A percentile compares a stretch with the other conserved stretches of the same genome.
phyloP scores from a whole-genome alignment of 1,139 yeast species.

The Dujonia santamariae region DNA sequence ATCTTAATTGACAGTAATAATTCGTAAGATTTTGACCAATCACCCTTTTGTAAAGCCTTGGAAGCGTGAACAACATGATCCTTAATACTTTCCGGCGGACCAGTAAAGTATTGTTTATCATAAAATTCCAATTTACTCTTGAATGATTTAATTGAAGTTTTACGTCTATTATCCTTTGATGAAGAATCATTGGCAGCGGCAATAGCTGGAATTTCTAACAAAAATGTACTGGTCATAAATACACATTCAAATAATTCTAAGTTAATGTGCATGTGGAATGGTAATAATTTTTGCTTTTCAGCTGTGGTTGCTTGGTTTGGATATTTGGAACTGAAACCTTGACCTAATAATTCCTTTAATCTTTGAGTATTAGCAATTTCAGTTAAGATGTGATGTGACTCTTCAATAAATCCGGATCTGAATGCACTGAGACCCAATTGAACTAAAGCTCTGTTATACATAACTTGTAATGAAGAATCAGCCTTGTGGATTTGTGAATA shows the following conservation, averaged over 20 bases:
- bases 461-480: constrained; percentile 82
- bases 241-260: constrained; percentile 93
- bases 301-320: constrained; percentile 54
- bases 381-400: constrained; percentile 82
- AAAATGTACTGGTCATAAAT: constrained; percentile 83
- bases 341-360: constrained; percentile 91
- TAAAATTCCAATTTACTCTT: constrained; percentile 90
- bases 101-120: constrained; percentile 92
- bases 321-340: constrained; percentile 74
- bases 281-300: constrained; percentile 83
- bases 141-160: constrained; percentile 76
- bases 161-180: constrained; percentile 53
- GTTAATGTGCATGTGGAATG: constrained; percentile 98
- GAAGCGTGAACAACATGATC: constrained; percentile 95
- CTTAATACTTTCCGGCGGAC: constrained; percentile 96
- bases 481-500: constrained; percentile 80
- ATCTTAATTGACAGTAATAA: constrained; percentile 76
- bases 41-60: constrained; percentile 81
- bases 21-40: constrained; percentile 78
- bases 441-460: constrained; percentile 92
- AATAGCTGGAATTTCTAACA: constrained; percentile 89
- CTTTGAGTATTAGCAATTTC: constrained; percentile 87
- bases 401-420: constrained; percentile 82
- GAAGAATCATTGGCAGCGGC: constrained; percentile 32
- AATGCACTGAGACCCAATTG: constrained; percentile 96